phyloP scores from a whole-genome alignment of 1,139 yeast species.

The Kodamaea anthophila region DNA sequence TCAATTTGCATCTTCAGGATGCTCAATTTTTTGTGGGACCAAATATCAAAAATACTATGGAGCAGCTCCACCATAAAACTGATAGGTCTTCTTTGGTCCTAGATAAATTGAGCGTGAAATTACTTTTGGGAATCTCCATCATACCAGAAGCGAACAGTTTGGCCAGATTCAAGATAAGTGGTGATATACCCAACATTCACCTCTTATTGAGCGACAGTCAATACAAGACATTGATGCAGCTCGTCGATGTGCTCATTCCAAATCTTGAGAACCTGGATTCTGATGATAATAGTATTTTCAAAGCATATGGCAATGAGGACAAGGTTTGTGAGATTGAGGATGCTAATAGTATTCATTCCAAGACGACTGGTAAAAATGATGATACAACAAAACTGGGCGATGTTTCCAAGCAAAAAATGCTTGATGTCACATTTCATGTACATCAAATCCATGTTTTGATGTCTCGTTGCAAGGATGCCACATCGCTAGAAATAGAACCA shows the following conservation, averaged over 20 bases:
- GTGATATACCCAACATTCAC: constrained; percentile 68
- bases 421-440: constrained; percentile 69
- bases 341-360: background rate
- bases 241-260: constrained; percentile 70
- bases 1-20: constrained; percentile 68
- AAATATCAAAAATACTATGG: constrained; percentile 68
- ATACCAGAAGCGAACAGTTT: constrained; percentile 73
- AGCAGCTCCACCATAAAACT: constrained; percentile 48
- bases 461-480: constrained; percentile 59
- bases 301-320: constrained; percentile 27
- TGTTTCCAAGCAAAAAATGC: constrained; percentile 44
- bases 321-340: constrained; percentile 2
- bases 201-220: constrained; percentile 83
- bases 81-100: constrained; percentile 52
- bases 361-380: background rate
- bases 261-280: constrained; percentile 32
- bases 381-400: constrained; percentile 4
- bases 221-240: constrained; percentile 77
- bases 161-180: constrained; percentile 68
- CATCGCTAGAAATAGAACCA: constrained; percentile 56
- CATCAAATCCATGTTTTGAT: constrained; percentile 58
- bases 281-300: constrained; percentile 30
- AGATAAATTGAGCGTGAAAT: constrained; percentile 69
- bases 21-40: constrained; percentile 89
- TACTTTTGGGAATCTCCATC: constrained; percentile 74